Evolutionary conservation across 1,139 yeast species (phyloP).

Genomic region (Geotrichum klebahnii): DNA sequence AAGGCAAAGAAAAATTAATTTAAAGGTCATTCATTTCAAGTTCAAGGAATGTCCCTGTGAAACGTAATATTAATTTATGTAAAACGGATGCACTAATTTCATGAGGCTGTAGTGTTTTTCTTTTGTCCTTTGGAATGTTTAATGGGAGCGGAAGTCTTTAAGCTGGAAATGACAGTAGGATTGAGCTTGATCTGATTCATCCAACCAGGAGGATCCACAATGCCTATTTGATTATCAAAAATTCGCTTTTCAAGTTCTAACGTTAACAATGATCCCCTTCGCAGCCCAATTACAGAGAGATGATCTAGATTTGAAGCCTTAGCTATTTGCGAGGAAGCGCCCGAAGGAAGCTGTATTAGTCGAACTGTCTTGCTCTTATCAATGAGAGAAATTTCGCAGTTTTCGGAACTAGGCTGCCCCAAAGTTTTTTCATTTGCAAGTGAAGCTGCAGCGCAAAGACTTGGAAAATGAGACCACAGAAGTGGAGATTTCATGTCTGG

Average conservation of each 20-base stretch:
- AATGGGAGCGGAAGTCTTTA: constrained; percentile 17
- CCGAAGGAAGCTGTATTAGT: constrained; percentile 17
- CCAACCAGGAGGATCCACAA: constrained; percentile 18
- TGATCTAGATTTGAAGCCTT: constrained; percentile 10
- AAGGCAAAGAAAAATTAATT: no score
- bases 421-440: not conserved
- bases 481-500: constrained; percentile 17
- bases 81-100: not conserved
- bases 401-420: not conserved
- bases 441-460: constrained; percentile 13
- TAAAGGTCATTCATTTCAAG: no score
- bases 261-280: constrained; percentile 1
- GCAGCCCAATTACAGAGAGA: constrained; percentile 13
- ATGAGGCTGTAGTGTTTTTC: not conserved
- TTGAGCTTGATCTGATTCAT: constrained; percentile 12
- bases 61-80: not conserved
- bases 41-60: no score
- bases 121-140: not conserved
- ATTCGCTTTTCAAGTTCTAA: constrained; percentile 9
- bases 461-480: constrained; percentile 17
- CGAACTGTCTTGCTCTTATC: not conserved
- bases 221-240: constrained; percentile 2
- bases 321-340: constrained; percentile 7
- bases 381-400: not conserved
- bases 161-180: constrained; percentile 13